A percentile compares a stretch with the other conserved stretches of the same genome.
These are phyloP conservation scores for Oxyria digyna DNA, from an alignment of 148 eudicot genomes.

Conservation along the genomic window DNA sequence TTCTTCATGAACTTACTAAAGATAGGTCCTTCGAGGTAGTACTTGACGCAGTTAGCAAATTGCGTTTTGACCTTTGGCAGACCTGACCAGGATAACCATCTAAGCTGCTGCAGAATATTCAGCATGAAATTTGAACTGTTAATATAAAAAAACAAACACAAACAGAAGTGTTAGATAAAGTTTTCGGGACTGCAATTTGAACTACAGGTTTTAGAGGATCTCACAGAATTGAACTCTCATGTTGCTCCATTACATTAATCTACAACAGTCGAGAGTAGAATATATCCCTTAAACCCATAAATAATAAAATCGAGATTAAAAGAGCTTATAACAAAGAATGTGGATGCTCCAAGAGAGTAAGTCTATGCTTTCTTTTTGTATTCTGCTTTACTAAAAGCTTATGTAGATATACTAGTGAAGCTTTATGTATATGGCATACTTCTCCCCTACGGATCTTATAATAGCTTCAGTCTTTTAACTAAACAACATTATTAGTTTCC, in stretches of 20 bases:
- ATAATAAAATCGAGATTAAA: background rate
- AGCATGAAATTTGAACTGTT: background rate
- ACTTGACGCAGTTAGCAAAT: background rate
- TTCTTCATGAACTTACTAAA: no score
- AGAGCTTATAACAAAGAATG: background rate
- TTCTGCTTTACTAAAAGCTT: background rate
- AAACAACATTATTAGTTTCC: background rate
- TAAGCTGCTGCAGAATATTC: no score
- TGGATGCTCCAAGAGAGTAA: background rate
- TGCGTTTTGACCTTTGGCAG: background rate
- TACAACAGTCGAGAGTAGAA: background rate
- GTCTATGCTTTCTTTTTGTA: background rate
- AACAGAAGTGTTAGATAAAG: background rate
- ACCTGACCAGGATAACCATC: slow-evolving; percentile 2
- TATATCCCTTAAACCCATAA: background rate
- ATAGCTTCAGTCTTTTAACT: background rate
- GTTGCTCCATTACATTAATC: background rate
- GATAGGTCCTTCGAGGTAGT: no score
- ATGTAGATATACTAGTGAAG: background rate
- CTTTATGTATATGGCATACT: background rate
- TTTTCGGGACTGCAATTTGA: no score
- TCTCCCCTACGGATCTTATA: background rate
- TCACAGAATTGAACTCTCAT: background rate
- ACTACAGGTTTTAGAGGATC: no score
- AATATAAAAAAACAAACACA: background rate